Base-by-base conservation (phyloP, 805 yeast species). In the Pichia deserticola region DNA sequence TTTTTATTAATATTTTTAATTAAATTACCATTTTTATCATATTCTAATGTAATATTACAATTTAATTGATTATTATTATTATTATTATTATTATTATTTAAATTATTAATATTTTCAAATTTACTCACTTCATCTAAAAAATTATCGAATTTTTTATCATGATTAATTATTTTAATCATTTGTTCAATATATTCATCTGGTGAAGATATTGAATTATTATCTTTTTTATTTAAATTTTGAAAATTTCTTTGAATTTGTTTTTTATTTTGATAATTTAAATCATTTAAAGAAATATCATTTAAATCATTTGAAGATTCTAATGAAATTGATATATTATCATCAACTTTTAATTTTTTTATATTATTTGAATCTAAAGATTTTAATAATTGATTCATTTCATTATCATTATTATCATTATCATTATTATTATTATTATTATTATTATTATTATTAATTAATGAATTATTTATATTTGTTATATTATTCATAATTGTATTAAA, bases 101-200 rank as follows among this genome's bases (percentile, higher is more conserved):
- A 10, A 28, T 38, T 54, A n/a, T 47, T 54, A 29, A 52, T 42
- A 12, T 53, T 49, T 32, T 58, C 60, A 27, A 56, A 36, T 38
- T 54, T 54, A 1, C 53, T 47, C 5, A 57, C 58, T 38, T 53
- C 63, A 40, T 59, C 60, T 12, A 56, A 39, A 30, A 57, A 57
- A 40, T 54, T 54, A 42, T 59, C 63, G 45, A 55, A 59, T 25
- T 58, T 60, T 42, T 57, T 60, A 44, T 57, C 55, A 36, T 59
- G 58, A 12, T 55, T 54, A 13, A 53, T 52, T 30, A 56, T 52
- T 34, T 50, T 52, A 35, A 56, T 60, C 58, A 59, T 54, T 30
- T 59, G 58, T 44, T 57, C 59, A 11, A 59, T 54, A 36, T 59
- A 57, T 28, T 56, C 54, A 49, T 60, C 61, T 3, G 61, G 56